Base-by-base conservation (phyloP, 148 eudicot genomes). In the Vaccinium myrtillus region DNA sequence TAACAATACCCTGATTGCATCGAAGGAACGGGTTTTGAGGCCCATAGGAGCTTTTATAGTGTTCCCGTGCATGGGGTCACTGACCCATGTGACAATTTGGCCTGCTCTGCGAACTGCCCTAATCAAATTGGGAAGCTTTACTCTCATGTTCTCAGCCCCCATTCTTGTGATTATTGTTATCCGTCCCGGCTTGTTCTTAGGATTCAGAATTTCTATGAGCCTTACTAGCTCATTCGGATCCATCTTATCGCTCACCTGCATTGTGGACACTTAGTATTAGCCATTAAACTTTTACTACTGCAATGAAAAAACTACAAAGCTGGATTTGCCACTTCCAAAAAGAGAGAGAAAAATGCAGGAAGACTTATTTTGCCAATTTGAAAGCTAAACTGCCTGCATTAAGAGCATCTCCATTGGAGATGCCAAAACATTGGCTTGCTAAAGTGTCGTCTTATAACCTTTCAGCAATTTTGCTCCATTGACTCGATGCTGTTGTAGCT, bases 111-210 rank as follows among this genome's bases (percentile, higher is more conserved):
- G 91, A 50, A 94, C 94, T 14, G 94, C 94, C 84, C 90, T 85
- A 53, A 93, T 93, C 84, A 92, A 90, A 88, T 92, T 86, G 67
- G 93, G 97, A 84, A 94, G 91, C 88, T 92, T 94, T 36, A 94
- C 92, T 87, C 94, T 92, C 93, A 91, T 92, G 85, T 94, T 94
- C 82, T 94, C 97, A 55, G 97, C 94, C 75, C 97, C 97, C 94
- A 93, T 93, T 89, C 94, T 89, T 30, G 91, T 73, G 61, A 93
- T 93, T 81, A 93, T 87, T 6, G 96, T 92, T 25, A 94, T 91
- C 81, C 97, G 89, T 81, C 97, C 97, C 2, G 92, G 91, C 90
- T 90, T 93, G 89, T 93, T 93, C 69, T 88, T 88, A 46, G 96
- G 96, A 88, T 94, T 94, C 85, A 94, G 85, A 69, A 94, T 91